Conservation (phyloP, 2,329 filamentous ascomycete genomes). For the Endoconidiophora laricicola region DNA sequence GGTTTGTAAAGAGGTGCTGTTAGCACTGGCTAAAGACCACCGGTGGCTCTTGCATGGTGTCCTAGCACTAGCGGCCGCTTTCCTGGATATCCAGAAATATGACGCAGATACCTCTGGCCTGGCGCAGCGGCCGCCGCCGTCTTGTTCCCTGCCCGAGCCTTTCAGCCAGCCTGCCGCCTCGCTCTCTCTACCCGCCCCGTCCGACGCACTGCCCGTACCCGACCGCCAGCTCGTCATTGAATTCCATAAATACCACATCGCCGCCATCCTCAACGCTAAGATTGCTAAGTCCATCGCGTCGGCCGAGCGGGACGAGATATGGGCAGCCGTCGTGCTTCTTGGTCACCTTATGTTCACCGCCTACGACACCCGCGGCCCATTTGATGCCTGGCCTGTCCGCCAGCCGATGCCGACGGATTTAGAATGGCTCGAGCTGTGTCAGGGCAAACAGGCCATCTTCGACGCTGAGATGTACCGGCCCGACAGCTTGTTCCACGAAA, state of each 20-base stretch:
- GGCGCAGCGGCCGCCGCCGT: constrained; percentile 6
- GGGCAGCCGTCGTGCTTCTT: constrained; percentile 31
- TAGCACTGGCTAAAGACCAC: constrained; percentile 15
- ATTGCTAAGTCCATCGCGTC: constrained; percentile 19
- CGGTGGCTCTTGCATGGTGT: constrained; percentile 7
- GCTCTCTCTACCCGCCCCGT: too few species aligned
- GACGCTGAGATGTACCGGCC: constrained; percentile 29
- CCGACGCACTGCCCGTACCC: background rate
- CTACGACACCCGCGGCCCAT: constrained; percentile 24
- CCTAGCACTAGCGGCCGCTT: constrained; percentile 13
- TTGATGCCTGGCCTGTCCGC: constrained; percentile 40
- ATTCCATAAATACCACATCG: constrained; percentile 31
- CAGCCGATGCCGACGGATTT: constrained; percentile 27
- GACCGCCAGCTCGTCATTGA: constrained; percentile 20
- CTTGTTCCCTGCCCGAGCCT: too few species aligned
- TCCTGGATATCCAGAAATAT: constrained; percentile 11
- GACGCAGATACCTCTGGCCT: too few species aligned
- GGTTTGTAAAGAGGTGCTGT: background rate
- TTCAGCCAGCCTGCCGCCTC: too few species aligned
- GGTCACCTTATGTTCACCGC: constrained; percentile 29
- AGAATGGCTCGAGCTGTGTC: constrained; percentile 40
- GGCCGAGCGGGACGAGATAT: constrained; percentile 28
- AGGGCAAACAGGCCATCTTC: constrained; percentile 39
- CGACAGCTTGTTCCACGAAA: constrained; percentile 29
- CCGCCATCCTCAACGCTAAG: constrained; percentile 29